Percentiles rank a stretch among this genome's conserved stretches.
Conservation (phyloP, 2,329 filamentous ascomycete genomes). For the Paecilomyces sp. region DNA sequence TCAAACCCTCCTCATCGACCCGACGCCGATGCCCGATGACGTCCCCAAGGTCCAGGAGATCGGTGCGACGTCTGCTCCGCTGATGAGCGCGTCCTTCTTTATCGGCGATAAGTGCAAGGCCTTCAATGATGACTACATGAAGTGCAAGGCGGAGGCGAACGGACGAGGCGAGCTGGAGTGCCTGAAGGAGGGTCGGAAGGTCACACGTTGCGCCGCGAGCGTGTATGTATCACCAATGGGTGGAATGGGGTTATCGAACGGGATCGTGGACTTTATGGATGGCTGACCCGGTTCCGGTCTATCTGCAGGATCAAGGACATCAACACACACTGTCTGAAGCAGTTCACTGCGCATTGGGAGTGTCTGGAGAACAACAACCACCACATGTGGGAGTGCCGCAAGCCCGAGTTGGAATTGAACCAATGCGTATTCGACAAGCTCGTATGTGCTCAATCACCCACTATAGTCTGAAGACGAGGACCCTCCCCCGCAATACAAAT, state of each 20-base stretch:
- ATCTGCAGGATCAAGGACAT: constrained; percentile 74
- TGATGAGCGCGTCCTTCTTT: constrained; percentile 89
- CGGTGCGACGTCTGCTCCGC: constrained; percentile 83
- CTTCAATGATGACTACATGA: constrained; percentile 99
- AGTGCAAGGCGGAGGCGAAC: constrained; percentile 93
- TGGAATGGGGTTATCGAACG: constrained; percentile 3
- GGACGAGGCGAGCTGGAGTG: constrained; percentile 90
- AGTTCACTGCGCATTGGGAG: constrained; percentile 91
- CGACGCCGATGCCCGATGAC: constrained; percentile 83
- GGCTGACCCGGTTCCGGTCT: constrained; percentile 2
- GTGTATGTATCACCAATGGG: constrained; percentile 61
- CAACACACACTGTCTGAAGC: constrained; percentile 84
- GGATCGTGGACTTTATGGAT: background rate
- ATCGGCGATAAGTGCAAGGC: constrained; percentile 90
- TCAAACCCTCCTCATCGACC: constrained; percentile 88
- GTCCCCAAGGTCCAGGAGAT: constrained; percentile 93
- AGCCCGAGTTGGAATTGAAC: constrained; percentile 82
- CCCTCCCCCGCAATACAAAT: background rate
- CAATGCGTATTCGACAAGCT: constrained; percentile 93
- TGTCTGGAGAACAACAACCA: constrained; percentile 98
- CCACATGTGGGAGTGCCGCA: constrained; percentile 91
- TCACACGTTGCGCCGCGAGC: constrained; percentile 91
- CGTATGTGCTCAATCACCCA: constrained; percentile 49
- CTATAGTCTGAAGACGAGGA: background rate
- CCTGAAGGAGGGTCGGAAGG: constrained; percentile 90